Percentiles rank a stretch among this genome's conserved stretches.
These are phyloP conservation scores for Colletotrichum nymphaeae DNA, from an alignment of 2,329 filamentous ascomycete genomes.

Conservation along the genomic window DNA sequence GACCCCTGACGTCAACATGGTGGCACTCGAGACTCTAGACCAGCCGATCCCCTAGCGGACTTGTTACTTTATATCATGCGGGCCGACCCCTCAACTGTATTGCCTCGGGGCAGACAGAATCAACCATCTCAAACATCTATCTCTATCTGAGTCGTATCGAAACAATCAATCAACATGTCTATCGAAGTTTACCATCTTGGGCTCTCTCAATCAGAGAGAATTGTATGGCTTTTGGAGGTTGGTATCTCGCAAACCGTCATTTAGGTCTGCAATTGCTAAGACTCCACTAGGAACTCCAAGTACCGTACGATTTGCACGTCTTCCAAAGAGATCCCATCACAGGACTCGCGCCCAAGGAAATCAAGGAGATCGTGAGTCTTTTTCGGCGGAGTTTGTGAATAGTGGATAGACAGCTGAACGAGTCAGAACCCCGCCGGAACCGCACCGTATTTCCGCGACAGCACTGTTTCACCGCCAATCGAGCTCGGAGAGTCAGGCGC, in stretches of 20 bases:
- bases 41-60: neutral
- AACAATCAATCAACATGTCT: slow-evolving; percentile 22
- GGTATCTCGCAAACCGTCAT: neutral
- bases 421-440: slow-evolving; percentile 59
- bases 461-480: slow-evolving; percentile 51
- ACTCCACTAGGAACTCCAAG: slow-evolving; percentile 24
- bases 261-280: neutral
- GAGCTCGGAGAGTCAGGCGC: slow-evolving; percentile 68
- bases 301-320: slow-evolving; percentile 32
- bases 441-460: slow-evolving; percentile 71
- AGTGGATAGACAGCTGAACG: neutral
- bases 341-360: slow-evolving; percentile 19
- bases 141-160: neutral
- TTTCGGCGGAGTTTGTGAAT: neutral
- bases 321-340: slow-evolving; percentile 26
- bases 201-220: slow-evolving; percentile 37
- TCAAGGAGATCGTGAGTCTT: slow-evolving; percentile 27
- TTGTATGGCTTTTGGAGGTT: slow-evolving; percentile 37
- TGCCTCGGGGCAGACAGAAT: neutral
- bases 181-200: slow-evolving; percentile 36
- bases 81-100: neutral
- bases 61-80: neutral
- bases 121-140: neutral
- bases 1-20: slow-evolving; percentile 27
- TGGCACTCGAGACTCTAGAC: neutral